phyloP scores from a whole-genome alignment of 768 basidiomycete species.

The Roridomyces roridus region DNA sequence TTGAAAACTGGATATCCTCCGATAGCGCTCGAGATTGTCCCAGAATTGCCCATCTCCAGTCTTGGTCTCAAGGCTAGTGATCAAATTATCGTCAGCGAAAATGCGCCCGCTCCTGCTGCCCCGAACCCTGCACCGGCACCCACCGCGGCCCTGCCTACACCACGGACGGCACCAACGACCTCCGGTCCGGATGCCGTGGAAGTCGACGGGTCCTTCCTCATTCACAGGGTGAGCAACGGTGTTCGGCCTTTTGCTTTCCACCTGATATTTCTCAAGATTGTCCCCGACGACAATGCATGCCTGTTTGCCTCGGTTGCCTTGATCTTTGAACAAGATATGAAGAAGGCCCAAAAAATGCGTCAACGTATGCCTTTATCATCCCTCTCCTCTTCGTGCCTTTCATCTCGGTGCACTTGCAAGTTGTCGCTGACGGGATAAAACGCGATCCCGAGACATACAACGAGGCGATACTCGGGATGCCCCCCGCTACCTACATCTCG shows the following conservation, averaged over 20 bases:
- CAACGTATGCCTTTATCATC: constrained; percentile 58
- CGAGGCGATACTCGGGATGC: constrained; percentile 87
- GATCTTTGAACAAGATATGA: constrained; percentile 82
- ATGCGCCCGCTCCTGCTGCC: constrained; percentile 28
- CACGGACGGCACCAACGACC: constrained; percentile 25
- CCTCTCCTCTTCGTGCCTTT: neutral
- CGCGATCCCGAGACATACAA: constrained; percentile 74
- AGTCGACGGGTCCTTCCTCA: constrained; percentile 66
- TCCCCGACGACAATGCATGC: constrained; percentile 98
- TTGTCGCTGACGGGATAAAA: constrained; percentile 84
- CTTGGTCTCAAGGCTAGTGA: constrained; percentile 83
- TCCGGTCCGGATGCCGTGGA: constrained; percentile 63
- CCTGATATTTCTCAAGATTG: constrained; percentile 52
- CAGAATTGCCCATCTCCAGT: constrained; percentile 76
- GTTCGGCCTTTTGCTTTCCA: no score
- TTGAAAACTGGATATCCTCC: constrained; percentile 91
- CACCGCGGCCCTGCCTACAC: constrained; percentile 23
- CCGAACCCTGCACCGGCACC: constrained; percentile 14
- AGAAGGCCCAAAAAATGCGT: constrained; percentile 73
- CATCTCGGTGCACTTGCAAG: constrained; percentile 49
- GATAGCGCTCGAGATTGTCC: constrained; percentile 68
- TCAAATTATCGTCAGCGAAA: constrained; percentile 80
- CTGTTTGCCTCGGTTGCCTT: constrained; percentile 88
- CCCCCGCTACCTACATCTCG: constrained; percentile 75
- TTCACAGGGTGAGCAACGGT: constrained; percentile 73